Base-by-base conservation (phyloP, 371 early-diverging fungal species). In the Parasitella parasitica region DNA sequence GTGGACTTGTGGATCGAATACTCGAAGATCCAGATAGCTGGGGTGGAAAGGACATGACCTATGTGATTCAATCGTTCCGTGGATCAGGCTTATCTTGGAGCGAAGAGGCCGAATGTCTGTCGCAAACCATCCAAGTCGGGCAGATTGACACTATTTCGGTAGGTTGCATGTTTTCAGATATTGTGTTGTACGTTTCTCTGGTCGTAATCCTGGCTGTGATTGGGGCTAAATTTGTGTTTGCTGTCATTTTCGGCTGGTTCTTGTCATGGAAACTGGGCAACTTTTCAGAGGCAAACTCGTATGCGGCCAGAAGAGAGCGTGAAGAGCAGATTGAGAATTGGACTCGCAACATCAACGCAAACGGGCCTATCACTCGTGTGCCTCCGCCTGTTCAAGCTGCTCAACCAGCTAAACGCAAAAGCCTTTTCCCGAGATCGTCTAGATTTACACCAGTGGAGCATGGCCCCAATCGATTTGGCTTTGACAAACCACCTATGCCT, bases 211-310 rank as follows among this genome's bases (percentile, higher is more conserved):
- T 89, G 53, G 85, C 84, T 52, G 82, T 84, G 18, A 86, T 88
- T 50, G 35, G 78, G 57, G 78, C 75, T 73, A 94, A 90, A 71
- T 91, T 94, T 62, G 71, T 74, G 13, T 80, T 91, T 64, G 92
- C 94, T 4, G 66, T 92, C n/a, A 73, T 84, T 39, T 94, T 93
- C 77, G 87, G 85, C 34, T 90, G 90, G 90, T 83, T 89, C 36
- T 67, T 91, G 50, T 79, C 83, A 0, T 85, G 83, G 71, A 77
- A 85, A 35, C 69, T 87, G 38, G 90, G 86, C 46, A 88, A 83
- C 41, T 73, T 76, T 38, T 72, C 76, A 41, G 82, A 83, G 73
- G 75, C 75, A 54, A 27, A 54, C 57, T 64, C 78, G 30, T 67
- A 81, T 59, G 76, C 84, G 32, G 85, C 83, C 13, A 75, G 84